Conservation (phyloP, 176 grass and related monocot species). For the Triticum timopheevii region DNA sequence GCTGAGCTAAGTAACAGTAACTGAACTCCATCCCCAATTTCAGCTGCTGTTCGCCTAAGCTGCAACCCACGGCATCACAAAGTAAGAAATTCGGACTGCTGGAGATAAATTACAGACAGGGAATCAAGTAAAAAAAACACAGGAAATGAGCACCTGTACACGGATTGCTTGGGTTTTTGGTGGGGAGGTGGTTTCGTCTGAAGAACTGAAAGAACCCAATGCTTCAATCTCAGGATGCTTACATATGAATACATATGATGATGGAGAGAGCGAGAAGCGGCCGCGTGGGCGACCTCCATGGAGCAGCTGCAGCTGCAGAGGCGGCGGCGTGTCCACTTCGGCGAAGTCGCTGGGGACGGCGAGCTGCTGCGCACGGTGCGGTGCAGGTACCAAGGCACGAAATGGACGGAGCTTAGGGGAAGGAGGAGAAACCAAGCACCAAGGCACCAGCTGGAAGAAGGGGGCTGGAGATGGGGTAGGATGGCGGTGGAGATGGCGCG, state of each 20-base stretch:
- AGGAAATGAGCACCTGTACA: not conserved
- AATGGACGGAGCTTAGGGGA: not conserved
- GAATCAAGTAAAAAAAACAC: not conserved
- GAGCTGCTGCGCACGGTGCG: not conserved
- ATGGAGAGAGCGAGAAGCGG: not conserved
- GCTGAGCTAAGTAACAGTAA: not conserved
- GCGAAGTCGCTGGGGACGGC: too few relatives aligned
- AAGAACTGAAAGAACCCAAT: not conserved
- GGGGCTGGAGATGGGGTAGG: too few relatives aligned
- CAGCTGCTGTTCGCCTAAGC: not conserved
- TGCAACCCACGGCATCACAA: not conserved
- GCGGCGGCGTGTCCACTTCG: not conserved
- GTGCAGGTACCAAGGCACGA: not conserved
- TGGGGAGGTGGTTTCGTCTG: not conserved
- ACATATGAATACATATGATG: not conserved
- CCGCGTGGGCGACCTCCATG: not conserved
- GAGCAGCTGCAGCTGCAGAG: not conserved
- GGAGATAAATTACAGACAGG: not conserved
- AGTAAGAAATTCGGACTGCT: not conserved
- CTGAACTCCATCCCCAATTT: not conserved
- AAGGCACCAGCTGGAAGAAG: not conserved
- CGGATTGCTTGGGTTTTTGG: not conserved
- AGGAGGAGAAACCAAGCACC: not conserved
- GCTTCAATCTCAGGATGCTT: not conserved
- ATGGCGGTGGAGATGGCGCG: too few relatives aligned